phyloP scores from a whole-genome alignment of 2,329 filamentous ascomycete genomes.

The Phialophora verrucosa region DNA sequence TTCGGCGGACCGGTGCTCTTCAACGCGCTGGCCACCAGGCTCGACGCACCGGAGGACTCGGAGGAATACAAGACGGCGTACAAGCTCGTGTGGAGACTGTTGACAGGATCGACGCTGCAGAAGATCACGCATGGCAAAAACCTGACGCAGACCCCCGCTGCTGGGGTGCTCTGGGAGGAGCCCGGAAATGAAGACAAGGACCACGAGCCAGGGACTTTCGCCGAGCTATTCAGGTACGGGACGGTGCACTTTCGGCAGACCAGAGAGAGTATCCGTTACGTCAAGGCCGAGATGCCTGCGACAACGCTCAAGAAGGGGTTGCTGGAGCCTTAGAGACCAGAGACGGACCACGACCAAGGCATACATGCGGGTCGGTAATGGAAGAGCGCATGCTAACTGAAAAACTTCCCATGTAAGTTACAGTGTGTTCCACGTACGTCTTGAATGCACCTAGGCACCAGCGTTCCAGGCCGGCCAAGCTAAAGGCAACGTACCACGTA shows the following conservation, averaged over 20 bases:
- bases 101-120: slow-evolving; percentile 40
- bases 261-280: slow-evolving; percentile 29
- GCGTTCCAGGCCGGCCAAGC: not conserved
- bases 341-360: not conserved
- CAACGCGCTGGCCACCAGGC: slow-evolving; percentile 40
- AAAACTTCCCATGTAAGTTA: too few species aligned
- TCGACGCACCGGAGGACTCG: slow-evolving; percentile 39
- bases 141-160: slow-evolving; percentile 34
- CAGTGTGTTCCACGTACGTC: too few species aligned
- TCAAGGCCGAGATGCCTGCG: slow-evolving; percentile 29
- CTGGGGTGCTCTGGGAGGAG: slow-evolving; percentile 43
- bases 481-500: not conserved
- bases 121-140: slow-evolving; percentile 43
- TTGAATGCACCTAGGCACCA: not conserved
- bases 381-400: not conserved
- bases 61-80: slow-evolving; percentile 43
- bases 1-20: slow-evolving; percentile 41
- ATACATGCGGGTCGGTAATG: not conserved
- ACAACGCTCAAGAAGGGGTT: slow-evolving; percentile 36
- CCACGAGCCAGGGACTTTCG: slow-evolving; percentile 42
- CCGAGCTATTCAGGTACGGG: slow-evolving; percentile 42
- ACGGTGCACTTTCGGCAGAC: slow-evolving; percentile 43
- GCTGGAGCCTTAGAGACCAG: slow-evolving; percentile 34
- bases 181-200: slow-evolving; percentile 39
- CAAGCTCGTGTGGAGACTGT: slow-evolving; percentile 39